Conservation (phyloP, 192 early-diverging fungal species). For the Linnemannia elongata region DNA sequence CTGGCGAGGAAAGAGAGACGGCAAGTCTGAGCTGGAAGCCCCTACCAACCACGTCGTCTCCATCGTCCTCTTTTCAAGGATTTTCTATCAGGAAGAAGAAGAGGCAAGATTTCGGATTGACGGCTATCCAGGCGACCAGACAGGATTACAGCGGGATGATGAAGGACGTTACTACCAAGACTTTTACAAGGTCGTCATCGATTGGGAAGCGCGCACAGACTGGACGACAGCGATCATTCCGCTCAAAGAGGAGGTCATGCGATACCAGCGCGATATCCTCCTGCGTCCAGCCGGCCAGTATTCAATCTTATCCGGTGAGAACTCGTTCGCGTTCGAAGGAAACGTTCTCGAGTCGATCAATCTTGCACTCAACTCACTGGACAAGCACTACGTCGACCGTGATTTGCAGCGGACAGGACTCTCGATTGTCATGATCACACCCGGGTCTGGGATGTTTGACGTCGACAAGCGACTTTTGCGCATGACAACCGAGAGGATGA, state of each 20-base stretch:
- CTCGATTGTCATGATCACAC: conserved; percentile 90
- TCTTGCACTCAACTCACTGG: conserved; percentile 94
- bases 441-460: conserved; percentile 91
- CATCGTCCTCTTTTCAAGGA: conserved; percentile 92
- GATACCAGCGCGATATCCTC: conserved; percentile 78
- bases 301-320: conserved; percentile 76
- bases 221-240: conserved; percentile 76
- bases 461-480: conserved; percentile 87
- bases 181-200: conserved; percentile 95
- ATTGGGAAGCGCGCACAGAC: conserved; percentile 88
- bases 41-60: conserved; percentile 94
- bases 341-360: conserved; percentile 98
- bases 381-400: conserved; percentile 95
- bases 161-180: conserved; percentile 84
- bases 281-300: conserved; percentile 63
- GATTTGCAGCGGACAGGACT: conserved; percentile 93
- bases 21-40: conserved; percentile 58
- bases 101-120: conserved; percentile 35
- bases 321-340: conserved; percentile 90
- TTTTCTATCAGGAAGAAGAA: conserved; percentile 78
- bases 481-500: conserved; percentile 96
- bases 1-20: conserved; percentile 76
- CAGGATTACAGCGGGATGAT: conserved; percentile 60
- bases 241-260: conserved; percentile 82
- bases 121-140: conserved; percentile 45